Conservation (phyloP, 192 early-diverging fungal species). For the Coemansia interrupta region DNA sequence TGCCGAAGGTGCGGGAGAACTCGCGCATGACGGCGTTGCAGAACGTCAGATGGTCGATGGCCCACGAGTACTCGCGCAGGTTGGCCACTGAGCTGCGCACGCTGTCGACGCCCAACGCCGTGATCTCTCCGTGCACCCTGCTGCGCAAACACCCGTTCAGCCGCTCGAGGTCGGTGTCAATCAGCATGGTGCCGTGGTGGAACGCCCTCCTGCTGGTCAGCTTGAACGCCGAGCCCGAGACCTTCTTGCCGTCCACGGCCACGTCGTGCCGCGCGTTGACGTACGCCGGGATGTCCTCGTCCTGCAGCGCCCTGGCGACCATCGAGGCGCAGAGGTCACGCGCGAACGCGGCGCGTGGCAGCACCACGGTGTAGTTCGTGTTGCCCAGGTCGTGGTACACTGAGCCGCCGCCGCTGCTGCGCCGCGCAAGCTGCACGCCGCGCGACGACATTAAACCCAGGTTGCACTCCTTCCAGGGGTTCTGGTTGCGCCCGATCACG, state of each 20-base stretch:
- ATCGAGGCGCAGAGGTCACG: slow-evolving; percentile 72
- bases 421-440: slow-evolving; percentile 77
- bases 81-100: slow-evolving; percentile 85
- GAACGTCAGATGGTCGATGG: slow-evolving; percentile 79
- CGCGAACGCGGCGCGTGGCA: slow-evolving; percentile 82
- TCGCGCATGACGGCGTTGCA: slow-evolving; percentile 71
- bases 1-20: slow-evolving; percentile 64
- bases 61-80: slow-evolving; percentile 72
- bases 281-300: slow-evolving; percentile 70
- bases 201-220: slow-evolving; percentile 78
- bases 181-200: slow-evolving; percentile 98
- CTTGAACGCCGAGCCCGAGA: slow-evolving; percentile 94
- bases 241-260: slow-evolving; percentile 75
- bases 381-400: slow-evolving; percentile 97
- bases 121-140: slow-evolving; percentile 56
- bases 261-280: slow-evolving; percentile 91
- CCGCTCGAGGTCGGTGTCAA: slow-evolving; percentile 72
- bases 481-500: slow-evolving; percentile 96
- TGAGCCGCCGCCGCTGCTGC: slow-evolving; percentile 88
- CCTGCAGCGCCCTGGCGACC: slow-evolving; percentile 69
- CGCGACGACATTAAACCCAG: slow-evolving; percentile 62
- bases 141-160: slow-evolving; percentile 56
- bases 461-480: slow-evolving; percentile 95
- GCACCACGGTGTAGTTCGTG: slow-evolving; percentile 89
- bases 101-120: slow-evolving; percentile 84